Base-by-base conservation (phyloP, 169 alveolate genomes). In the Perkinsus marinus region DNA sequence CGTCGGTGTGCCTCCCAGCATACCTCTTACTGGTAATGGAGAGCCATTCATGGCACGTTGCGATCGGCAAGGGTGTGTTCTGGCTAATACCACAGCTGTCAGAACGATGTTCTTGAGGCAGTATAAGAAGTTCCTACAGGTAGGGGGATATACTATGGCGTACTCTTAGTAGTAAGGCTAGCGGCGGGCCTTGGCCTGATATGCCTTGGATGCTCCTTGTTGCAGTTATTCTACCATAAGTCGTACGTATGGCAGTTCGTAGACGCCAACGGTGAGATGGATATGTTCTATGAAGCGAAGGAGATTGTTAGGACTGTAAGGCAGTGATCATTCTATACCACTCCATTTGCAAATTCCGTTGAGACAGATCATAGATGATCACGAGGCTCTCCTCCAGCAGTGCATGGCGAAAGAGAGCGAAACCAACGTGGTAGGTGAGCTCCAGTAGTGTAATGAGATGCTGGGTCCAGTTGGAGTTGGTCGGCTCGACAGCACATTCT, bases 241-340 rank as follows among this genome's bases (percentile, higher is more conserved):
- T 91, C 93, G 39, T 92, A 92, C 10, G 93, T 92, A 22, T 92
- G 93, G 93, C 93, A 92, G 47, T 92, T 92, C 30, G 22, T 92
- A 30, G 93, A 92, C 26, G 92, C 93, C 43, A 92, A 90, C 36
- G 93, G 93, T 0, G 93, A 92, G 47, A 89, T 92, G 90, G 93
- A 92, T 16, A 30, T n/a, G 89, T 92, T 92, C 91, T 92, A 90
- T 22, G 91, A 90, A 39, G 91, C 91, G 38, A 90, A 90, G 46
- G 91, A 90, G 39, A 34, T 79, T 34, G 90, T 38, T 9, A 37
- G 90, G 30, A 38, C 30, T 34, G 43, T 34, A 37, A 26, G 26
- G 79, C 5, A 2, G 79, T 13, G 22, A 57, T 13, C 68, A 90
- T 41, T 41, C 10, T 43, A 43, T 47, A 89, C 92, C 30, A 69